These are phyloP conservation scores for Hanseniaspora thailandica DNA, from an alignment of 805 yeast species.

Conservation along the genomic window DNA sequence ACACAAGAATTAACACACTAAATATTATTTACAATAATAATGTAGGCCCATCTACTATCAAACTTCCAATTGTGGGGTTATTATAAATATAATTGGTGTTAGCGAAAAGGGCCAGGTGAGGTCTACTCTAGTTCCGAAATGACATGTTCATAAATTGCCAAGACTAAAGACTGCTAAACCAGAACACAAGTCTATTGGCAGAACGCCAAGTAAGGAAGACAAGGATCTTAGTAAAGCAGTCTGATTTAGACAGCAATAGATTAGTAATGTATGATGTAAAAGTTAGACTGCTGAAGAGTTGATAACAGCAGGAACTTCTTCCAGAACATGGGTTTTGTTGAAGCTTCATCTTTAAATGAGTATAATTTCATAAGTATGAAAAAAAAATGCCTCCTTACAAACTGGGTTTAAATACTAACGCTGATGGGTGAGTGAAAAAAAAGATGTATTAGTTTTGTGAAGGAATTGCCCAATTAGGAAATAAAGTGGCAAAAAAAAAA, in stretches of 20 bases:
- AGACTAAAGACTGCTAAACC: neutral
- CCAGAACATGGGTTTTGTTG: conserved; percentile 8
- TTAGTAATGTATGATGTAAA: neutral
- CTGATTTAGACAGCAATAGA: neutral
- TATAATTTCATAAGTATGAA: too few species aligned
- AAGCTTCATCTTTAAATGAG: too few species aligned
- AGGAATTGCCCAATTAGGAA: too few species aligned
- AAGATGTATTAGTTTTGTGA: too few species aligned
- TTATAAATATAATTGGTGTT: conserved; percentile 13
- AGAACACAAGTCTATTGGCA: conserved; percentile 3
- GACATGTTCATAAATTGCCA: neutral
- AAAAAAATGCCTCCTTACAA: too few species aligned
- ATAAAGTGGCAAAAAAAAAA: too few species aligned
- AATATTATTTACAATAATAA: too few species aligned
- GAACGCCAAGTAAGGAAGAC: conserved; percentile 13
- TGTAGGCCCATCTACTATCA: conserved; percentile 16
- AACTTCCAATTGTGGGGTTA: conserved; percentile 16
- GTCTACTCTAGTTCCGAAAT: conserved; percentile 12
- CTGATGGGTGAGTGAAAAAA: too few species aligned
- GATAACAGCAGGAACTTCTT: conserved; percentile 5
- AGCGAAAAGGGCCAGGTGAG: conserved; percentile 15
- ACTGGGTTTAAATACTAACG: too few species aligned
- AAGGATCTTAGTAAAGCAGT: neutral
- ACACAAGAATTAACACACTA: too few species aligned
- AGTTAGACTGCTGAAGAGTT: conserved; percentile 4